phyloP scores from a whole-genome alignment of 176 grass and related monocot species.

The Sorghum bicolor region DNA sequence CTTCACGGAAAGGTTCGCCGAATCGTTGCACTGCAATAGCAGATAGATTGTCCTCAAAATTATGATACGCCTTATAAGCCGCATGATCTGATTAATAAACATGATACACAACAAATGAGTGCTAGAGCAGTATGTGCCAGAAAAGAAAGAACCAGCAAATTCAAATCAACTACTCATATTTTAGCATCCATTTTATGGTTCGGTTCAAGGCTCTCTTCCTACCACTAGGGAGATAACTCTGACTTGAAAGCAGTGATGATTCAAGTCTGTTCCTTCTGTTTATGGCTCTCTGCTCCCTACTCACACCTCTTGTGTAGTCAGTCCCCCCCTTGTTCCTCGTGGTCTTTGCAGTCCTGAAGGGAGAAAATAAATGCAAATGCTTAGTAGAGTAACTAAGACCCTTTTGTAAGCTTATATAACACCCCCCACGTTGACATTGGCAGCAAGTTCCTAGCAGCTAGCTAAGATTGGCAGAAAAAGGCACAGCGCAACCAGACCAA shows the following conservation, averaged over 20 bases:
- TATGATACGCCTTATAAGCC: rapidly evolving
- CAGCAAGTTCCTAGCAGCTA: background rate
- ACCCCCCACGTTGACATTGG: background rate
- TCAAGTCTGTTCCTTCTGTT: background rate
- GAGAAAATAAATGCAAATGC: background rate
- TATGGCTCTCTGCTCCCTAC: background rate
- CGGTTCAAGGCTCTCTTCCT: background rate
- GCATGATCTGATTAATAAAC: background rate
- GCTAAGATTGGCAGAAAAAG: background rate
- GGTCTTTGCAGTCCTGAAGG: constrained; percentile 18
- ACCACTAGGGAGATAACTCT: background rate
- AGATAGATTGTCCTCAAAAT: background rate
- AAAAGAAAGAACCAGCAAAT: background rate
- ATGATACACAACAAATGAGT: background rate
- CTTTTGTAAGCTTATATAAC: background rate
- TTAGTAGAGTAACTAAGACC: constrained; percentile 3
- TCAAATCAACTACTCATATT: background rate
- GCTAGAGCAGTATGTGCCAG: background rate
- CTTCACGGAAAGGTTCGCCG: background rate
- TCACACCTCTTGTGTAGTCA: background rate
- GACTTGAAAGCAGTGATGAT: background rate
- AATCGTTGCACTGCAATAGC: background rate
- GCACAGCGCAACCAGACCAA: background rate
- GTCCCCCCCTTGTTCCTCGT: background rate
- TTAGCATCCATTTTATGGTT: rapidly evolving